A percentile compares a stretch with the other conserved stretches of the same genome.
phyloP scores from a whole-genome alignment of 176 grass and related monocot species.

The Tillandsia fasciculata region DNA sequence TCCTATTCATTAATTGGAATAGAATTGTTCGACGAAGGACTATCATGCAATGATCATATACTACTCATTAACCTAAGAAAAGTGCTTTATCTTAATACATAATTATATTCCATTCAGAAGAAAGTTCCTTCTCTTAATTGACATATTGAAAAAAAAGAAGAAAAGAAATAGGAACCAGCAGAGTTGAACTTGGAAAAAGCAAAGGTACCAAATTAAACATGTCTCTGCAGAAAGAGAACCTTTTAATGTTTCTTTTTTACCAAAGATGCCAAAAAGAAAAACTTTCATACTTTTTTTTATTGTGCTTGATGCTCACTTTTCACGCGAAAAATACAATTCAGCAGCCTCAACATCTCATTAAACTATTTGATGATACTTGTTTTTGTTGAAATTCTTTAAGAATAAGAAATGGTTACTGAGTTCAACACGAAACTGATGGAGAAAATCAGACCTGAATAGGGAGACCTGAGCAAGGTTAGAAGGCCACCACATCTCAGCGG shows the following conservation, averaged over 20 bases:
- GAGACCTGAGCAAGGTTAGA: slow-evolving; percentile 94
- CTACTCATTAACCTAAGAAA: no score
- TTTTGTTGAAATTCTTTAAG: no score
- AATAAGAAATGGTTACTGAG: neutral
- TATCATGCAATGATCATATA: no score
- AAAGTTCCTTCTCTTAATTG: no score
- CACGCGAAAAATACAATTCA: neutral
- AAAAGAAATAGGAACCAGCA: no score
- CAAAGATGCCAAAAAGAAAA: neutral
- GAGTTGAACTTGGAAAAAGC: neutral
- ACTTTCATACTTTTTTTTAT: neutral
- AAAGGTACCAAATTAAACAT: neutral
- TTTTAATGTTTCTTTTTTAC: neutral
- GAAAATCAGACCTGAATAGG: slow-evolving; percentile 81
- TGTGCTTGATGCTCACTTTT: neutral
- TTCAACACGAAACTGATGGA: neutral
- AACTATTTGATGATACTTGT: no score
- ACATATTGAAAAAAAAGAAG: no score
- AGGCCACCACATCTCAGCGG: slow-evolving; percentile 97
- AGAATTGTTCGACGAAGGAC: no score
- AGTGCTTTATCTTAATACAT: no score
- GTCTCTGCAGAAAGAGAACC: neutral
- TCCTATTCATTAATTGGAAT: no score
- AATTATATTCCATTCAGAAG: no score
- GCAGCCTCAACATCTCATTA: neutral